Base-by-base conservation (phyloP, 163 green algal genomes). In the Chloromonas sp. region DNA sequence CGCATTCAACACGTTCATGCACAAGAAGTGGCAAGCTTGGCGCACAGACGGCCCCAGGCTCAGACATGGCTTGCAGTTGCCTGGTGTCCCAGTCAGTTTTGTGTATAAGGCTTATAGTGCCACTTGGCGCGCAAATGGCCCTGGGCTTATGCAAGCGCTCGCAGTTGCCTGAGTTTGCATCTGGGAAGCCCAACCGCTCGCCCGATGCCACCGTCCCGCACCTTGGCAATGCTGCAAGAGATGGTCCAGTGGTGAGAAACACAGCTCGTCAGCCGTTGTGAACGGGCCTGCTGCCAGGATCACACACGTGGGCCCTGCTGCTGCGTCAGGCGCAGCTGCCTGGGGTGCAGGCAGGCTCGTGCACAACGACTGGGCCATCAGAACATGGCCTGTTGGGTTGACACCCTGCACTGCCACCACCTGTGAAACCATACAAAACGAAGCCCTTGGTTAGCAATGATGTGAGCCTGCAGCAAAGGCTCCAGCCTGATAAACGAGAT, bases 251-350 rank as follows among this genome's bases (percentile, higher is more conserved):
- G 95, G 94, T 79, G 91, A 93, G 82, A 94, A 98, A 14, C 70
- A 78, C 71, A 96, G 81, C 83, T 97, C 89, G 2, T 95, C 93
- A 0, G 82, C 83, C 2, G 87, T 88, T 14, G 87, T 93, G 89
- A 93, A 98, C 1, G 95, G 95, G 2, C 95, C 95, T 2, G 90
- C 86, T 58, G 95, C 95, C 60, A 92, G 89, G 14, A 96, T 87
- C 15, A 95, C 71, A 11, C 66, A n/a, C 1, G 87, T 59, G 2
- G 83, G 2, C 13, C 71, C 60, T 83, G 71, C 5, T 36, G 71
- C 71, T 14, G 71, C 71, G 13, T 11, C 13, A 5, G 66, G 66
- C 5, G 66, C 66, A 36, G 36, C 36, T 36, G 36, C 36, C 36
- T 8, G 66, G 77, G 86, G 81, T 13, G 94, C 13, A 2, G 71